These are phyloP conservation scores for Cairneyella variabilis DNA, from an alignment of 495 filamentous ascomycete species.

Conservation along the genomic window DNA sequence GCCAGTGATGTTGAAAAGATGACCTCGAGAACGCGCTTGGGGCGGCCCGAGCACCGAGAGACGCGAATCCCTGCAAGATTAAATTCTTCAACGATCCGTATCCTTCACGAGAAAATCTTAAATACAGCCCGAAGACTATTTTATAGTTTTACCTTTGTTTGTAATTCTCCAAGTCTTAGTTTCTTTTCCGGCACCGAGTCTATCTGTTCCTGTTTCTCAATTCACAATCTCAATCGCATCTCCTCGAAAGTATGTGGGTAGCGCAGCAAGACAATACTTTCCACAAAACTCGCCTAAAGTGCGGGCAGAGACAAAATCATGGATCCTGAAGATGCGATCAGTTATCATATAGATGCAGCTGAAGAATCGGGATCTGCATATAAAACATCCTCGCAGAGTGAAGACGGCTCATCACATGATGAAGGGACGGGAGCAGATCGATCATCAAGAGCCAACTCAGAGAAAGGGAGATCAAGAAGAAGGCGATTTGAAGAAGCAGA, in stretches of 20 bases:
- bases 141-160: neutral
- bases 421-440: neutral
- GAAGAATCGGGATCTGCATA: constrained; percentile 26
- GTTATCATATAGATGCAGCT: constrained; percentile 4
- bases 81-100: too few species aligned
- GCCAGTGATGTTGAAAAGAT: neutral
- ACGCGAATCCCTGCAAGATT: constrained; percentile 18
- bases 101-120: too few species aligned
- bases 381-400: constrained; percentile 16
- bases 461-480: neutral
- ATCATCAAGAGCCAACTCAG: constrained; percentile 2
- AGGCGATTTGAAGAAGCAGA: neutral
- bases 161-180: neutral
- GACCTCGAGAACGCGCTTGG: constrained; percentile 1
- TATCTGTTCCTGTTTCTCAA: neutral
- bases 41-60: constrained; percentile 2
- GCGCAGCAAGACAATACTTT: neutral
- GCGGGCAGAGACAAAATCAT: constrained; percentile 9
- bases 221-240: neutral
- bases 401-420: constrained; percentile 4
- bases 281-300: constrained; percentile 11
- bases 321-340: constrained; percentile 21
- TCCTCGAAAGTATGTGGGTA: constrained; percentile 14
- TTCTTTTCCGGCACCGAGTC: neutral
- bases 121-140: neutral